Evolutionary conservation across 2,329 filamentous ascomycete species (phyloP).

Genomic region (Torrubiella hemipterigena): DNA sequence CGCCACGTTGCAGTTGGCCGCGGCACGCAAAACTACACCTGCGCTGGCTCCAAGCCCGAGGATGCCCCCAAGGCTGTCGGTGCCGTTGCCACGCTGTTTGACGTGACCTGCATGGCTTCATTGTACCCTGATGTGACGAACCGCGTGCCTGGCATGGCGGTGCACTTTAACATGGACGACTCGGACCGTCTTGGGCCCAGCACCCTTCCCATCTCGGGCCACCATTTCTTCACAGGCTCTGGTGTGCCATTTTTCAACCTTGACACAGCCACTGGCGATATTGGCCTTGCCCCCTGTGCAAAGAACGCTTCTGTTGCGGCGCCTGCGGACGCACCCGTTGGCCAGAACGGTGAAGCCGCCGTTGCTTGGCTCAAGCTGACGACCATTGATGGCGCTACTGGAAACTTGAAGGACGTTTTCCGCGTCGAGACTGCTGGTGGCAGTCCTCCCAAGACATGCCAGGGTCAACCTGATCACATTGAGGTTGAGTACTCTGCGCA

Average conservation of each 20-base stretch:
- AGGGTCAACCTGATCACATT: slow-evolving; percentile 50
- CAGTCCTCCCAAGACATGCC: slow-evolving; percentile 59
- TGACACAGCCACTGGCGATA: slow-evolving; percentile 36
- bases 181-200: slow-evolving; percentile 37
- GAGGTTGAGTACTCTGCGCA: slow-evolving; percentile 71
- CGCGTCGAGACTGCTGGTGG: slow-evolving; percentile 77
- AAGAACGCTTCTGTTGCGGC: slow-evolving; percentile 52
- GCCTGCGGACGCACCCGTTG: slow-evolving; percentile 46
- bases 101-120: slow-evolving; percentile 69
- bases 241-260: slow-evolving; percentile 75
- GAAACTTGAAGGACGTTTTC: slow-evolving; percentile 63
- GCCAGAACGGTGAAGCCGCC: slow-evolving; percentile 51
- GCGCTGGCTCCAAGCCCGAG: slow-evolving; percentile 46
- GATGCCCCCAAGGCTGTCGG: slow-evolving; percentile 54
- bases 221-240: slow-evolving; percentile 67
- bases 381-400: slow-evolving; percentile 38
- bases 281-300: slow-evolving; percentile 50
- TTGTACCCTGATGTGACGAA: slow-evolving; percentile 55
- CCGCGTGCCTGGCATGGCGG: slow-evolving; percentile 52
- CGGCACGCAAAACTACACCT: slow-evolving; percentile 92
- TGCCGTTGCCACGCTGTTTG: slow-evolving; percentile 76
- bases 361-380: slow-evolving; percentile 73
- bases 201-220: slow-evolving; percentile 54
- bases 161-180: slow-evolving; percentile 49
- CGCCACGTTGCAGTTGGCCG: slow-evolving; percentile 76